Conservation (phyloP, 805 yeast genomes). For the Yarrowia phangngaensis region DNA sequence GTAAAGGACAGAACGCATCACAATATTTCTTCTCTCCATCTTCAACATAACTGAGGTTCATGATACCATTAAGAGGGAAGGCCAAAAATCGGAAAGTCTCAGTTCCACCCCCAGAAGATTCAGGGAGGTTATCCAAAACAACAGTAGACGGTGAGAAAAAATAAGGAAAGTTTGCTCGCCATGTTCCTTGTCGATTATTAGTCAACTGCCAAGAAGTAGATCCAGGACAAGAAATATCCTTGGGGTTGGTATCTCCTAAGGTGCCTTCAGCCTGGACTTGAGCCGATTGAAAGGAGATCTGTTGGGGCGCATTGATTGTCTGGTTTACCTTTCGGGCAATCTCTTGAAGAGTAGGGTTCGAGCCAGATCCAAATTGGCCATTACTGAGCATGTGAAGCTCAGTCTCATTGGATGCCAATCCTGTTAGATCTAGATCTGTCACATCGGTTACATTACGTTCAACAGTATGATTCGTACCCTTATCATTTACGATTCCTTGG, state of each 20-base stretch:
- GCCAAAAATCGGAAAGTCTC: conserved; percentile 69
- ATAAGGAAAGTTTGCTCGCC: conserved; percentile 59
- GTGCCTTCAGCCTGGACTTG: conserved; percentile 32
- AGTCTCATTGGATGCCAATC: conserved; percentile 19
- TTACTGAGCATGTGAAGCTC: conserved; percentile 2
- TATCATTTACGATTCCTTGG: conserved; percentile 52
- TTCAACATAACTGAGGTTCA: conserved; percentile 85
- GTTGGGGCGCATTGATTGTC: conserved; percentile 38
- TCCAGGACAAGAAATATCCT: conserved; percentile 56
- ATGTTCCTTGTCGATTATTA: conserved; percentile 54
- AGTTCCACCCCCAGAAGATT: conserved; percentile 46
- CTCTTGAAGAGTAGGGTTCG: conserved; percentile 56
- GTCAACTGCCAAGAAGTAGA: conserved; percentile 50
- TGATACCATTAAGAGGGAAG: conserved; percentile 76
- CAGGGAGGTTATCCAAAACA: conserved; percentile 61
- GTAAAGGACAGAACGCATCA: conserved; percentile 86
- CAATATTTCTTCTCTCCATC: conserved; percentile 59
- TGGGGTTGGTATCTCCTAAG: conserved; percentile 30
- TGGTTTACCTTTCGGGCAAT: conserved; percentile 40
- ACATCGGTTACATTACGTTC: conserved; percentile 21
- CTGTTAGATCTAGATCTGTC: conserved; percentile 22
- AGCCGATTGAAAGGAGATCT: conserved; percentile 33
- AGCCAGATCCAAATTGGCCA: conserved; percentile 29
- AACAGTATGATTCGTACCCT: conserved; percentile 36
- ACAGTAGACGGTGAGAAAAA: conserved; percentile 64